These are phyloP conservation scores for Plasmodium ovale DNA, from an alignment of 169 alveolate genomes.

Conservation along the genomic window DNA sequence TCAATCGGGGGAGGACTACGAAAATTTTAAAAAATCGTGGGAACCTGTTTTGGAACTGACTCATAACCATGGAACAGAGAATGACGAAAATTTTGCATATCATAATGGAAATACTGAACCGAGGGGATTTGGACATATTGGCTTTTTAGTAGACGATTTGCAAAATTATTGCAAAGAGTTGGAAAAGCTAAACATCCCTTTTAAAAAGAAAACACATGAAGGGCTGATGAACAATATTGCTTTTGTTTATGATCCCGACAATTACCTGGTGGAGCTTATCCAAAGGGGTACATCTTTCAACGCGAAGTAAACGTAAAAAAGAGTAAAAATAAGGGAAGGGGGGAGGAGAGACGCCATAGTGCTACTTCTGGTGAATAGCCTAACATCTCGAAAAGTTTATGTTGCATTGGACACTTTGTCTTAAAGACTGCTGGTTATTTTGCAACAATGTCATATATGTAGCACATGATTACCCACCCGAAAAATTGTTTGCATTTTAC, in stretches of 20 bases:
- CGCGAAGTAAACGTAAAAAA: not conserved
- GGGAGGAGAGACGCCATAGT: not conserved
- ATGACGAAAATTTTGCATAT: slow-evolving; percentile 72
- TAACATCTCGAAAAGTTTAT: too few relatives aligned
- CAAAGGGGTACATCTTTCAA: slow-evolving; percentile 70
- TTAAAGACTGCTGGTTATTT: too few relatives aligned
- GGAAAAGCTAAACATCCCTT: slow-evolving; percentile 64
- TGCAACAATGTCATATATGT: too few relatives aligned
- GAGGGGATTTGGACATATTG: slow-evolving; percentile 86
- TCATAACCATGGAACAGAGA: slow-evolving; percentile 86
- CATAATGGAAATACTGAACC: slow-evolving; percentile 83
- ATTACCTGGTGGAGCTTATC: slow-evolving; percentile 81
- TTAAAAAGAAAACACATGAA: slow-evolving; percentile 80
- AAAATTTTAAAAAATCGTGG: slow-evolving; percentile 76
- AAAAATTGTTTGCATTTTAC: too few relatives aligned
- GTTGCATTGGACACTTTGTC: too few relatives aligned
- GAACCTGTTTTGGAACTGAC: slow-evolving; percentile 83
- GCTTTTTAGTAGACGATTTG: slow-evolving; percentile 83
- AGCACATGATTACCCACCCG: too few relatives aligned
- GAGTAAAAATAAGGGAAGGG: not conserved
- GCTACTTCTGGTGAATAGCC: too few relatives aligned
- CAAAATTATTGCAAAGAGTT: slow-evolving; percentile 78
- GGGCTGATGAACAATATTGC: slow-evolving; percentile 85
- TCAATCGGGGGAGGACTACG: slow-evolving; percentile 76
- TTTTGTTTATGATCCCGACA: slow-evolving; percentile 86